Evolutionary conservation across 2,329 filamentous ascomycete genomes (phyloP).

Genomic region (Ophiostoma tasmaniense): DNA sequence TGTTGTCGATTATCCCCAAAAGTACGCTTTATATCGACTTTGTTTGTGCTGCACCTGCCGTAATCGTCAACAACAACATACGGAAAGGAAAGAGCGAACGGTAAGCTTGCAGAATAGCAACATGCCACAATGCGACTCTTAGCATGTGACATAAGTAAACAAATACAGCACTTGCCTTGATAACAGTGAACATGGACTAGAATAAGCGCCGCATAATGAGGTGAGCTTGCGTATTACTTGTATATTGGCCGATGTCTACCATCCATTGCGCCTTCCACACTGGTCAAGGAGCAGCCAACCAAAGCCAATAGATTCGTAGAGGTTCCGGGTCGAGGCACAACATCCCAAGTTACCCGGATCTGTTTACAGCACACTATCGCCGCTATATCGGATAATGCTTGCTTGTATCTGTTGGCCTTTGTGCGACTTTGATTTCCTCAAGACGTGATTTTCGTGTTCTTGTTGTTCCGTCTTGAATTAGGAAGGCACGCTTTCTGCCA

Average conservation of each 20-base stretch:
- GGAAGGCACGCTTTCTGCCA: not conserved
- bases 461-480: not conserved
- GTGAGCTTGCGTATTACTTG: not conserved
- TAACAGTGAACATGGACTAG: not conserved
- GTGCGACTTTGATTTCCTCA: not conserved
- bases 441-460: not conserved
- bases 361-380: not conserved
- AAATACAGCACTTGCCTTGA: not conserved
- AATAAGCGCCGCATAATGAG: not conserved
- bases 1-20: not conserved
- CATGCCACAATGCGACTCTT: not conserved
- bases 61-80: not conserved
- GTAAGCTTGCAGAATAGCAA: not conserved
- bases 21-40: not conserved
- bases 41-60: not conserved
- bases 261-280: not conserved
- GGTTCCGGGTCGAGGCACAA: not conserved
- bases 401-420: not conserved
- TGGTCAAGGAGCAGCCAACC: not conserved
- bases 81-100: not conserved
- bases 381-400: not conserved
- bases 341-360: not conserved
- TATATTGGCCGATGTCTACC: not conserved
- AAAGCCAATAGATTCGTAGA: not conserved
- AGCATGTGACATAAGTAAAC: not conserved